These are phyloP conservation scores for Exophiala aquamarina DNA, from an alignment of 2,329 filamentous ascomycete species.

Conservation along the genomic window DNA sequence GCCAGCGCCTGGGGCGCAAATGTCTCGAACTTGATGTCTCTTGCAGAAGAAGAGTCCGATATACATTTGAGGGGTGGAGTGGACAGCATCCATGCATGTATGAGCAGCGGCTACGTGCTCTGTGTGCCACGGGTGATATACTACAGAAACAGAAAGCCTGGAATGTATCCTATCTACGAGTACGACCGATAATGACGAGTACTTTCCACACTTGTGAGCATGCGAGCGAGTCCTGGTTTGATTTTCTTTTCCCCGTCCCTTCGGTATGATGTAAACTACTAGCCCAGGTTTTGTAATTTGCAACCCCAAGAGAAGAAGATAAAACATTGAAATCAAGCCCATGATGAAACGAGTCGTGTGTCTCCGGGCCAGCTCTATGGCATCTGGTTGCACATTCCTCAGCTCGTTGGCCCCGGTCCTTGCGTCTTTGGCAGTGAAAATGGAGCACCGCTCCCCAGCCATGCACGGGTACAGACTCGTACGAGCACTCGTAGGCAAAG, in stretches of 20 bases:
- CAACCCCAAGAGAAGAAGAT: background rate
- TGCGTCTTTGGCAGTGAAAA: too few relatives aligned
- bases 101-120: too few relatives aligned
- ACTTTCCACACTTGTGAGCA: slow-evolving; percentile 4
- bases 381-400: too few relatives aligned
- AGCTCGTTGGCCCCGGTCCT: too few relatives aligned
- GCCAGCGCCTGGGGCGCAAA: slow-evolving; percentile 10
- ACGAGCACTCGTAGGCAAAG: too few relatives aligned
- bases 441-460: too few relatives aligned
- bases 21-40: background rate
- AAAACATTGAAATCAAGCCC: background rate
- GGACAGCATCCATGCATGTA: too few relatives aligned
- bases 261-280: background rate
- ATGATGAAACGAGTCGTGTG: background rate
- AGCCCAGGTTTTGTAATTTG: background rate
- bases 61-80: slow-evolving; percentile 1
- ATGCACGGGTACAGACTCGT: too few relatives aligned
- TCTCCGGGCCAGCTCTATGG: background rate
- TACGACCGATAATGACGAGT: slow-evolving; percentile 15
- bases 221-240: slow-evolving; percentile 6
- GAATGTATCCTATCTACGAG: slow-evolving; percentile 1
- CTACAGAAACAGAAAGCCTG: background rate
- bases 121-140: too few relatives aligned
- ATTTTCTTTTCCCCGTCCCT: background rate
- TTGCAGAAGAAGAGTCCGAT: background rate